Evolutionary conservation across 192 early-diverging fungal genomes (phyloP).

Genomic region (Coemansia sp.): DNA sequence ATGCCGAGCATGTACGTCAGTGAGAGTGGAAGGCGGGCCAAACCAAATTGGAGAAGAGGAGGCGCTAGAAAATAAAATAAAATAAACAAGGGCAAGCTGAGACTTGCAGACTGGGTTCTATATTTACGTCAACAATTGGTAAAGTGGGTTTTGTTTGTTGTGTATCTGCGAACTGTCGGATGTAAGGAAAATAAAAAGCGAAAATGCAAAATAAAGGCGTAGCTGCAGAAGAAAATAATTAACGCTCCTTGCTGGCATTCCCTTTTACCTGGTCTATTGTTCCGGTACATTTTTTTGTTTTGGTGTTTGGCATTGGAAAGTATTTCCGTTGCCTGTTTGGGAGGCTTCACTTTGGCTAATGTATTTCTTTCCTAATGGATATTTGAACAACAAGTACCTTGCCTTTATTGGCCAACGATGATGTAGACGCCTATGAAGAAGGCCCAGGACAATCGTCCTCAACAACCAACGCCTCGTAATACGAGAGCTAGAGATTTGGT

Average conservation of each 20-base stretch:
- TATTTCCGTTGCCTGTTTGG: constrained; percentile 6
- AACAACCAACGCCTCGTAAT: background rate
- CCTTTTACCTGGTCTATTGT: constrained; percentile 1
- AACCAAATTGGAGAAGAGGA: background rate
- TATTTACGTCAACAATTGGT: background rate
- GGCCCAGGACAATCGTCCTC: background rate
- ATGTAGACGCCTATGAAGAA: background rate
- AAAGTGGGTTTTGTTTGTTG: background rate
- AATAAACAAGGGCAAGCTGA: background rate
- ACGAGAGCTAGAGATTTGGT: background rate
- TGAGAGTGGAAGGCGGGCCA: background rate
- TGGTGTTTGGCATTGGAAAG: constrained; percentile 1
- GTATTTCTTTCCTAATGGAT: constrained; percentile 6
- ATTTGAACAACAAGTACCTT: constrained; percentile 1
- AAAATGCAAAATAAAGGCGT: constrained; percentile 3
- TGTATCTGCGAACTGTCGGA: background rate
- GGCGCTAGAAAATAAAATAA: background rate
- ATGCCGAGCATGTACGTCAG: background rate
- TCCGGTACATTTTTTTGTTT: background rate
- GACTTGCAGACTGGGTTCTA: background rate
- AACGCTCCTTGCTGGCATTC: background rate
- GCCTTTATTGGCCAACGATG: constrained; percentile 1
- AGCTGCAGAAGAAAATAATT: constrained; percentile 4
- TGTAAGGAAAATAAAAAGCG: background rate
- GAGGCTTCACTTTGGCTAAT: background rate